These are phyloP conservation scores for Emiliania huxleyi DNA, from an alignment of 78 protist species.

Conservation along the genomic window DNA sequence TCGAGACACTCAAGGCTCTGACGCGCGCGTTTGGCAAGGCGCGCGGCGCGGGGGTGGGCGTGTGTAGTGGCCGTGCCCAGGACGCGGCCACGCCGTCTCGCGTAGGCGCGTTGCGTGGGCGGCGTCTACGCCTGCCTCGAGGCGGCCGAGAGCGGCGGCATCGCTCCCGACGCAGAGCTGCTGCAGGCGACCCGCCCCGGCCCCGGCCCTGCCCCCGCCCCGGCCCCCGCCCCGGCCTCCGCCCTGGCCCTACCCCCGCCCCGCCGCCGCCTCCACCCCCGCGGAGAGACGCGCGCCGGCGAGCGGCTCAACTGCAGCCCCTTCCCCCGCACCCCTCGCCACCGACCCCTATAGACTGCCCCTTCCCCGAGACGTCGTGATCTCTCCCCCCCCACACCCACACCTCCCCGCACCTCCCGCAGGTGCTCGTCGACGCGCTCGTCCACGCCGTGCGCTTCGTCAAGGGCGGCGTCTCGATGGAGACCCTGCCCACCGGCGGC, in stretches of 20 bases:
- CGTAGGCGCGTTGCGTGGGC: no score
- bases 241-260: no score
- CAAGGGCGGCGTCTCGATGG: background rate
- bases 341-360: background rate
- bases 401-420: background rate
- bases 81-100: no score
- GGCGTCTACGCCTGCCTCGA: conserved; percentile 8
- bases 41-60: no score
- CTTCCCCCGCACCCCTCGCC: background rate
- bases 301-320: background rate
- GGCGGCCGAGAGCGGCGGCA: background rate
- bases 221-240: no score
- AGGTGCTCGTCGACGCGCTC: background rate
- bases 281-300: background rate
- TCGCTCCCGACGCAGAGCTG: background rate
- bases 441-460: background rate
- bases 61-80: no score
- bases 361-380: no score
- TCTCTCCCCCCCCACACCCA: background rate
- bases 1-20: background rate
- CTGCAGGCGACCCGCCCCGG: no score
- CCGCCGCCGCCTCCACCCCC: no score
- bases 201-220: no score
- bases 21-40: conserved; percentile 1
- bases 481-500: background rate